These are phyloP conservation scores for Lentinula raphanica DNA, from an alignment of 768 basidiomycete species.

Conservation along the genomic window DNA sequence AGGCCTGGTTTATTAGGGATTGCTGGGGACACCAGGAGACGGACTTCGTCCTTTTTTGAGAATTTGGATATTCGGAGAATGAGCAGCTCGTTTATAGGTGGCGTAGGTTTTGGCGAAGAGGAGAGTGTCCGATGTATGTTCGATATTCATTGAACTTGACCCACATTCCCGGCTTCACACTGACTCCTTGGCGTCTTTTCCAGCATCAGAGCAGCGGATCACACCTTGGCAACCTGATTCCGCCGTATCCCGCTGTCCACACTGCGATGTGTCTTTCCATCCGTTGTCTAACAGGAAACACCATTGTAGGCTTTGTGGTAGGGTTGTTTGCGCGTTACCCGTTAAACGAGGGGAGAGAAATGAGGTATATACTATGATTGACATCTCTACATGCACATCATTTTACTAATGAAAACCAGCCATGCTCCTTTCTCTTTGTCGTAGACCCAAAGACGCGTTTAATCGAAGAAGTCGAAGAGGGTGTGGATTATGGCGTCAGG, in stretches of 20 bases:
- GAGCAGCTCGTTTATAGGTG: conserved; percentile 26
- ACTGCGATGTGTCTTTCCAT: conserved; percentile 83
- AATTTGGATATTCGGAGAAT: conserved; percentile 52
- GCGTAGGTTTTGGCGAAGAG: conserved; percentile 68
- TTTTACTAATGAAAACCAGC: conserved; percentile 6
- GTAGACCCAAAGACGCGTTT: conserved; percentile 73
- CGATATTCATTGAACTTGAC: background rate
- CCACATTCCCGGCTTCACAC: background rate
- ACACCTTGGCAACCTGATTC: conserved; percentile 93
- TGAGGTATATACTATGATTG: conserved; percentile 13
- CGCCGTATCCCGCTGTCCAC: conserved; percentile 69
- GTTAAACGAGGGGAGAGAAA: conserved; percentile 65
- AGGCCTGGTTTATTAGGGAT: conserved; percentile 12
- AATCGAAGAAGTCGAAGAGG: conserved; percentile 82
- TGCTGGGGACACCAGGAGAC: conserved; percentile 23
- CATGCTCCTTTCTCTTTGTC: conserved; percentile 80
- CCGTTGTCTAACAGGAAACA: conserved; percentile 91
- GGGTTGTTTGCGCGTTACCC: conserved; percentile 87
- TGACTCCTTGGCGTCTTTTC: conserved; percentile 3
- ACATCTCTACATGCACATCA: background rate
- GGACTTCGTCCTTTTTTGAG: conserved; percentile 72
- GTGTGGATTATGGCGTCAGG: conserved; percentile 78
- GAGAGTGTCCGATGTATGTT: conserved; percentile 59
- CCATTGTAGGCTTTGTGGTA: conserved; percentile 91
- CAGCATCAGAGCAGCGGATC: conserved; percentile 74